Evolutionary conservation across 805 yeast species (phyloP).

Genomic region (Suhomyces prunicola): DNA sequence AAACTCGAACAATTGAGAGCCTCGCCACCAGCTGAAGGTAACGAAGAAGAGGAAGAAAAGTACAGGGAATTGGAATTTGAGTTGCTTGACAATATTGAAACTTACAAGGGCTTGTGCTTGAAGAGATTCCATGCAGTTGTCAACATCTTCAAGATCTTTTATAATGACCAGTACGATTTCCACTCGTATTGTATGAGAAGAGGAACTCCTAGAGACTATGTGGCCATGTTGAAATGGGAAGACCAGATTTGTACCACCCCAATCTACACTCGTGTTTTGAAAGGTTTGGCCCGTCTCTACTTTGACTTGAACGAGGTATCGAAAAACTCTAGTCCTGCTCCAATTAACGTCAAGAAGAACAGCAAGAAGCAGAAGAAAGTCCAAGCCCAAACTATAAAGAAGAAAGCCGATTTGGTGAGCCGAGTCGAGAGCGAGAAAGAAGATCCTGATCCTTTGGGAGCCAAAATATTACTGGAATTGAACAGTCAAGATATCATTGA

Average conservation of each 20-base stretch:
- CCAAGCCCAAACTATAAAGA: conserved; percentile 46
- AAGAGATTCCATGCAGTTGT: conserved; percentile 72
- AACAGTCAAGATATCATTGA: conserved; percentile 38
- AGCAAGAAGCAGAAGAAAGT: conserved; percentile 58
- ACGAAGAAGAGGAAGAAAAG: conserved; percentile 27
- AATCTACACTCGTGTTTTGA: conserved; percentile 64
- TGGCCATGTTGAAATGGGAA: conserved; percentile 79
- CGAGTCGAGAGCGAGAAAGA: conserved; percentile 43
- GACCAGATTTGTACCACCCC: conserved; percentile 69
- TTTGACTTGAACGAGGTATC: conserved; percentile 36
- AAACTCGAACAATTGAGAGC: conserved; percentile 15
- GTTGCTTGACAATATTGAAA: conserved; percentile 41
- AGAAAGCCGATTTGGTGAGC: conserved; percentile 51
- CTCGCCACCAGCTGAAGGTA: conserved; percentile 16
- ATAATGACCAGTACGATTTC: conserved; percentile 88
- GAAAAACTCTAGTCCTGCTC: conserved; percentile 16
- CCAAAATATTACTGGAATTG: conserved; percentile 31
- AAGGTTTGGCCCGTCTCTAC: conserved; percentile 60
- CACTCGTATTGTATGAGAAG: conserved; percentile 88
- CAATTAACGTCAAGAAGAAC: conserved; percentile 16
- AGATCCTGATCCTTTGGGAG: conserved; percentile 63
- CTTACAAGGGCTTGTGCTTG: conserved; percentile 66
- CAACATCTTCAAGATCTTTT: conserved; percentile 66
- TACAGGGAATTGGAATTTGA: conserved; percentile 19
- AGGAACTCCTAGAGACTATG: conserved; percentile 84